Evolutionary conservation across 805 yeast species (phyloP).

Genomic region (Kodamaea kaohsiungensis): DNA sequence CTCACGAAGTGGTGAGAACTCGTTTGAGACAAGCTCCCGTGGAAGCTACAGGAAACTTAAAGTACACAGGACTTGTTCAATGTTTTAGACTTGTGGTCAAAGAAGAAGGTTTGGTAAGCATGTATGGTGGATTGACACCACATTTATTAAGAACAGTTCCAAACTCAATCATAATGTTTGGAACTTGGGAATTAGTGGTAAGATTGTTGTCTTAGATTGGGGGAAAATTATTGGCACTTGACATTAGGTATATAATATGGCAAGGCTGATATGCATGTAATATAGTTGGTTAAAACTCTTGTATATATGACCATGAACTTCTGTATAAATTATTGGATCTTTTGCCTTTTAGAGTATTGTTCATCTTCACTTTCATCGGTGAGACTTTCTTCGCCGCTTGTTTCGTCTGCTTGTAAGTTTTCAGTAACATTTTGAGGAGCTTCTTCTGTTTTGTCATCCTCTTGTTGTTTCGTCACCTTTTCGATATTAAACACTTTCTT

Average conservation of each 20-base stretch:
- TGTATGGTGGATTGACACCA: constrained; percentile 98
- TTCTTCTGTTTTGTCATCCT: constrained; percentile 7
- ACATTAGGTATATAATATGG: not conserved
- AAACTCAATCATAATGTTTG: constrained; percentile 97
- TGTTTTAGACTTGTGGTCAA: constrained; percentile 82
- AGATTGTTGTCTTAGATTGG: constrained; percentile 27
- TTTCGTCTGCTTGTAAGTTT: not conserved
- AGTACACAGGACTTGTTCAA: constrained; percentile 87
- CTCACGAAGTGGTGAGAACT: constrained; percentile 96
- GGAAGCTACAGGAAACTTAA: constrained; percentile 70
- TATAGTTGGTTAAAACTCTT: constrained; percentile 1
- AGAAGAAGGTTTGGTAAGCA: constrained; percentile 89
- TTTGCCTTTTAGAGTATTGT: not conserved
- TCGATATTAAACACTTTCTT: constrained; percentile 38
- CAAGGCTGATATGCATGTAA: not conserved
- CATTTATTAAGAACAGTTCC: constrained; percentile 97
- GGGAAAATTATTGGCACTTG: not conserved
- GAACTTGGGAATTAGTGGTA: constrained; percentile 88
- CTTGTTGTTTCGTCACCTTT: too few relatives aligned
- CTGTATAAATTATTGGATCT: not conserved
- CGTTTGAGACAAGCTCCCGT: constrained; percentile 92
- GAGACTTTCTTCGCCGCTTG: constrained; percentile 1
- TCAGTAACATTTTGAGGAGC: not conserved
- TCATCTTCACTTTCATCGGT: constrained; percentile 1
- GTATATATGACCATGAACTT: not conserved